These are phyloP conservation scores for Pseudopithomyces chartarum DNA, from an alignment of 2,329 filamentous ascomycete genomes.

Conservation along the genomic window DNA sequence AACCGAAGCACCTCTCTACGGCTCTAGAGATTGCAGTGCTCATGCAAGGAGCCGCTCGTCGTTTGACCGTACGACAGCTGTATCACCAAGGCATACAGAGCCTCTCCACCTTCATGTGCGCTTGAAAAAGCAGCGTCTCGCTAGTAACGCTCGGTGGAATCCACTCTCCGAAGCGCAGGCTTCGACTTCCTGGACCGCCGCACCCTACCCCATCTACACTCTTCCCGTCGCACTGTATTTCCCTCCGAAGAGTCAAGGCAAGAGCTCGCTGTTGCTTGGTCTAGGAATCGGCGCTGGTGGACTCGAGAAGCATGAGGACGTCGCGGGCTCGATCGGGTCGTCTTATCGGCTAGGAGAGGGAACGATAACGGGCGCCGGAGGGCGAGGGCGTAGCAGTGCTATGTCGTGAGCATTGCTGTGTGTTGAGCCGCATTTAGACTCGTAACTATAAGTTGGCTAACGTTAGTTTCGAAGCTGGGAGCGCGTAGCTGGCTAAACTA, in stretches of 20 bases:
- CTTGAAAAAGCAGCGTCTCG: neutral
- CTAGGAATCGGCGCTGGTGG: neutral
- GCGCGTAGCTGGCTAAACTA: no score
- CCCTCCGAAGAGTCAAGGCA: no score
- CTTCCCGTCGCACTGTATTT: neutral
- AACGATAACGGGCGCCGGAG: conserved; percentile 1
- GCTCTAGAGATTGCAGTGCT: neutral
- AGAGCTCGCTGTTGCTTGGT: no score
- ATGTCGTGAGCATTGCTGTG: conserved; percentile 9
- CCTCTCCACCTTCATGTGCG: neutral
- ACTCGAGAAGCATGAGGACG: conserved; percentile 10
- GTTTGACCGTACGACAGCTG: neutral
- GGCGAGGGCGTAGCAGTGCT: neutral
- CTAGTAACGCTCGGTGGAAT: neutral
- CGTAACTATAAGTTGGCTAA: no score
- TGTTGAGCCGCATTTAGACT: conserved; percentile 7
- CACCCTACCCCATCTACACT: neutral
- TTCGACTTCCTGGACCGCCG: neutral
- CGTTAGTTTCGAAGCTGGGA: no score
- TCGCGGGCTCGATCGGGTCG: conserved; percentile 3
- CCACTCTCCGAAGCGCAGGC: neutral
- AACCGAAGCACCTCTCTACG: neutral
- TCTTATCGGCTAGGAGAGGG: neutral
- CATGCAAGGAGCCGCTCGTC: neutral
- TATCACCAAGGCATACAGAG: neutral